Base-by-base conservation (phyloP, 768 basidiomycete species). In the Royoungia palumana region DNA sequence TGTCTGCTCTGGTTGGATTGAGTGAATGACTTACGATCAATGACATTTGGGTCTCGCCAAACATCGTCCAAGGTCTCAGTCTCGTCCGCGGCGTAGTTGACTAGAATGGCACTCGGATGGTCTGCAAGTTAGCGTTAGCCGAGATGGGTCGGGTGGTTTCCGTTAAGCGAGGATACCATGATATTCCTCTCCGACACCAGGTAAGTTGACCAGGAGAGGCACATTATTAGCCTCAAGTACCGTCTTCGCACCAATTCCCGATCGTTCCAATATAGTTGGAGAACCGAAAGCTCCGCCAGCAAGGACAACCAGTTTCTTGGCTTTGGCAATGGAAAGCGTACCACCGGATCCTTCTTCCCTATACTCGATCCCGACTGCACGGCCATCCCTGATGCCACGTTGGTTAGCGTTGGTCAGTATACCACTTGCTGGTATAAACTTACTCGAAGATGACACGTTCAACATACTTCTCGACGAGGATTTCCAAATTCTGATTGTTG, bases 231-330 rank as follows among this genome's bases (percentile, higher is more conserved):
- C 19, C 37, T 60, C 47, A 0, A 77, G 64, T 1, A 70, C 37
- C 0, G 54, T 51, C 37, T 49, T 50, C 7, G 61, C 51, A 3
- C 76, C 76, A 14, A 77, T 69, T 0, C 75, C 76, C 2, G 73
- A 81, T 3, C 82, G 70, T 57, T 83, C 78, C 9, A 85, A 71
- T 17, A 85, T 72, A 42, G 70, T 67, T 1, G 80, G 74, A 0
- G 74, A 74, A 13, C 74, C 73, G 21, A 75, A 65, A 0, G 73
- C 44, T 1, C 75, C 74, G 1, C 69, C 68, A n/a, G 70, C 69
- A 4, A 76, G 37, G 0, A 76, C 64, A 7, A 76, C 69, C 5
- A 75, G 52, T 27, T 63, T 62, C 7, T 55, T 58, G 5, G 72
- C 75, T 11, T 42, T 61, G 6, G 62, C 70, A 0, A 36, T 53